phyloP scores from a whole-genome alignment of 140 eudicot species.

The Oenanthe javanica region DNA sequence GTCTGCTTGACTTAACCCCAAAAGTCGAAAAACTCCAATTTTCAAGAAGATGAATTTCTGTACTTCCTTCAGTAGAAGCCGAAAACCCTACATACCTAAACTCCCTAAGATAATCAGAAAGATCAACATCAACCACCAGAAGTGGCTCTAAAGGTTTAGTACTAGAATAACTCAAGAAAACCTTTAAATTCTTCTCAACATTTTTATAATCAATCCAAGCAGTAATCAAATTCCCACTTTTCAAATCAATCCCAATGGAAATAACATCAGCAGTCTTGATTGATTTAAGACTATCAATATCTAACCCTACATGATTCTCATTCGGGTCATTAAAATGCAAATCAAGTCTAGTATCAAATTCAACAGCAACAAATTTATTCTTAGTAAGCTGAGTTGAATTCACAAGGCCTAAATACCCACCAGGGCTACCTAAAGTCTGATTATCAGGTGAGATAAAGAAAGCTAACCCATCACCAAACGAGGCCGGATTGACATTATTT shows the following conservation, averaged over 20 bases:
- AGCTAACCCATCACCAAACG: slow-evolving; percentile 48
- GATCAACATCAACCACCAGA: slow-evolving; percentile 38
- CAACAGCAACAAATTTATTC: slow-evolving; percentile 56
- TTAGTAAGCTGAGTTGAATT: slow-evolving; percentile 21
- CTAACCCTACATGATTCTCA: slow-evolving; percentile 67
- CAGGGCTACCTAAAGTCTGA: slow-evolving; percentile 31
- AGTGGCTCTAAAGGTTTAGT: slow-evolving; percentile 45
- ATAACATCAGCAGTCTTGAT: slow-evolving; percentile 46
- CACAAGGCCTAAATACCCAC: slow-evolving; percentile 43
- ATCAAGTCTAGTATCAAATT: slow-evolving; percentile 65
- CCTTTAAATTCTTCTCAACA: slow-evolving; percentile 30
- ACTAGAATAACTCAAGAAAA: slow-evolving; percentile 48
- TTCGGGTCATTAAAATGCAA: slow-evolving; percentile 58
- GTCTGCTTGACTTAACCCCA: slow-evolving; percentile 39
- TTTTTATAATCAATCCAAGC: slow-evolving; percentile 71
- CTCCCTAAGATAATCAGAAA: slow-evolving; percentile 41
- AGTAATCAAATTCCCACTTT: slow-evolving; percentile 49
- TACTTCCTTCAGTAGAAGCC: slow-evolving; percentile 66
- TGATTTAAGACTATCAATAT: slow-evolving; percentile 61
- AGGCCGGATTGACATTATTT: slow-evolving; percentile 27
- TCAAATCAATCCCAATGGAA: slow-evolving; percentile 39
- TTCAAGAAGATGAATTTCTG: slow-evolving; percentile 49
- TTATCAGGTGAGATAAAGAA: slow-evolving; percentile 44
- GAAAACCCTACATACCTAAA: slow-evolving; percentile 64
- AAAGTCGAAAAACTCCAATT: slow-evolving; percentile 54